Conservation (phyloP, 148 eudicot genomes). For the Salicornia ramosissima region DNA sequence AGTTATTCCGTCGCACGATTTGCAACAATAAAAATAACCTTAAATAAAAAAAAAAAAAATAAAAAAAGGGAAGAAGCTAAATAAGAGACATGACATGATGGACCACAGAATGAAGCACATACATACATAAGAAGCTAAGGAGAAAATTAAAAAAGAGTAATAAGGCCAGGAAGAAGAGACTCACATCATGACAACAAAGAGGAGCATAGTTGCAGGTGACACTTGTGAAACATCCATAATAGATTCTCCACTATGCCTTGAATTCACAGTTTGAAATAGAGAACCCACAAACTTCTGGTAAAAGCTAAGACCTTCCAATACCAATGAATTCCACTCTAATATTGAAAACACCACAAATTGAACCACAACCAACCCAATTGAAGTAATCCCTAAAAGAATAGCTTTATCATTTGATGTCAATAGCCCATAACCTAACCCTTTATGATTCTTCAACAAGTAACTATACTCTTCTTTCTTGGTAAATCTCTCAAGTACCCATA, state of each 20-base stretch:
- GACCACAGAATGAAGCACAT: slow-evolving; percentile 5
- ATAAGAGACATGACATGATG: neutral
- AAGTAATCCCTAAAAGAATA: slow-evolving; percentile 22
- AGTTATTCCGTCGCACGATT: too few relatives aligned
- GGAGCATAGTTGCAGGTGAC: slow-evolving; percentile 41
- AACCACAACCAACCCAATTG: slow-evolving; percentile 31
- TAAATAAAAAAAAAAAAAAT: neutral
- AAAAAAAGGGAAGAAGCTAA: neutral
- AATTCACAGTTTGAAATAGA: slow-evolving; percentile 35
- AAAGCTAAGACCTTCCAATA: slow-evolving; percentile 29
- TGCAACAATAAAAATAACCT: too few relatives aligned
- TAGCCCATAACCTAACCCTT: slow-evolving; percentile 21
- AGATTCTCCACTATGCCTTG: slow-evolving; percentile 53
- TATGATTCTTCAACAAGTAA: slow-evolving; percentile 25
- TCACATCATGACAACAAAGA: slow-evolving; percentile 54
- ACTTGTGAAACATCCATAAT: slow-evolving; percentile 43
- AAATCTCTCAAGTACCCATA: slow-evolving; percentile 26
- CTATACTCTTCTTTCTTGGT: slow-evolving; percentile 25
- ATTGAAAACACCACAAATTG: slow-evolving; percentile 31
- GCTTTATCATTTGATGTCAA: slow-evolving; percentile 30
- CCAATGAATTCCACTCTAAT: slow-evolving; percentile 42
- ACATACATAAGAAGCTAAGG: neutral
- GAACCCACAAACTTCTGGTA: slow-evolving; percentile 40
- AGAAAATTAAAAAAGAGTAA: neutral
- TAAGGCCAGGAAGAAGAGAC: slow-evolving; percentile 28